phyloP scores from a whole-genome alignment of 192 early-diverging fungal genomes.

The Backusella liffmaniae region DNA sequence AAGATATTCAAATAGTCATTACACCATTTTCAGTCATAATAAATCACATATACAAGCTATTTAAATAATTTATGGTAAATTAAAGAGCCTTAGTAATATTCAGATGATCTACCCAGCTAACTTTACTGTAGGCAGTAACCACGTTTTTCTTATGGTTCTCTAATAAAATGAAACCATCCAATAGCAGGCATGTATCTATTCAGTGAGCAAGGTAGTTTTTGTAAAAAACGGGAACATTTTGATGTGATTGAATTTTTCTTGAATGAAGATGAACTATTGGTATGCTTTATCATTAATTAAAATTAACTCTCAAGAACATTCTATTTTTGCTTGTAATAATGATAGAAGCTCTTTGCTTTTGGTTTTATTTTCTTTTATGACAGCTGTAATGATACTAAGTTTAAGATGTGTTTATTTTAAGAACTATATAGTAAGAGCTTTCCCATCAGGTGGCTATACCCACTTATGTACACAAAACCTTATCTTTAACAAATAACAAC shows the following conservation, averaged over 20 bases:
- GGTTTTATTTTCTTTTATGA: neutral
- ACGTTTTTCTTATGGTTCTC: neutral
- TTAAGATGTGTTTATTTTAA: neutral
- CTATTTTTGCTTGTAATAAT: neutral
- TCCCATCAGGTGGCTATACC: neutral
- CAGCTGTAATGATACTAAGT: neutral
- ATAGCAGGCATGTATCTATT: neutral
- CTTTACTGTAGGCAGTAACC: neutral
- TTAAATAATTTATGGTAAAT: neutral
- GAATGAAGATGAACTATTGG: neutral
- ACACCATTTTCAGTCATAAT: neutral
- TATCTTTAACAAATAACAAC: neutral
- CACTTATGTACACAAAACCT: neutral
- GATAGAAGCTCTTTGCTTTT: neutral
- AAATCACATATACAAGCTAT: neutral
- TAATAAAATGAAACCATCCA: neutral
- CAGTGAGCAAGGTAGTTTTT: neutral
- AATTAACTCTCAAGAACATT: neutral
- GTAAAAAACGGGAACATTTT: neutral
- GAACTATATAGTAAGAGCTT: neutral
- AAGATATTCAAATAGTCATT: neutral
- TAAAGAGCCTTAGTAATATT: neutral
- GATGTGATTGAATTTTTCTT: neutral
- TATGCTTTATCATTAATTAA: neutral
- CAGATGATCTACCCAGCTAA: neutral